phyloP scores from a whole-genome alignment of 2,329 filamentous ascomycete genomes.

The Orbilia blumenaviensis region DNA sequence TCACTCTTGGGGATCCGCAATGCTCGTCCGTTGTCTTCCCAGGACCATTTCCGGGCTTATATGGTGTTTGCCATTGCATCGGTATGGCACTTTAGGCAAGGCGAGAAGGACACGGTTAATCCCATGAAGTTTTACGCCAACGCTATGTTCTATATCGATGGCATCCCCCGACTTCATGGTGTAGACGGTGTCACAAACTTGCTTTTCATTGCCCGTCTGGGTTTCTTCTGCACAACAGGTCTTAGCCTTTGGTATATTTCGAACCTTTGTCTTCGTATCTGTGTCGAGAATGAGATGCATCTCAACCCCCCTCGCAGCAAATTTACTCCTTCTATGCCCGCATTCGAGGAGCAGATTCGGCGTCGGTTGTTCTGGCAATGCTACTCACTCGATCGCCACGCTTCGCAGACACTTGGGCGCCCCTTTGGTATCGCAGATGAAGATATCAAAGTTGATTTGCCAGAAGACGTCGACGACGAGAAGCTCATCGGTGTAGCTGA shows the following conservation, averaged over 20 bases:
- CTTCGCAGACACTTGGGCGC: conserved; percentile 61
- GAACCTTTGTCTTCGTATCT: conserved; percentile 51
- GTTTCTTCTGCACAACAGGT: conserved; percentile 53
- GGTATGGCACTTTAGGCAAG: conserved; percentile 51
- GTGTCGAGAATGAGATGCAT: conserved; percentile 53
- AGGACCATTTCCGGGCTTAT: conserved; percentile 49
- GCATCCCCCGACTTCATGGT: conserved; percentile 46
- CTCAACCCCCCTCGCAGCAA: conserved; percentile 47
- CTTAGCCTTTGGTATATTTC: conserved; percentile 53
- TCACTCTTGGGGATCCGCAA: conserved; percentile 48
- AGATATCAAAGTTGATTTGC: conserved; percentile 61
- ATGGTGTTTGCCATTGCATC: conserved; percentile 52
- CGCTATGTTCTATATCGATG: conserved; percentile 54
- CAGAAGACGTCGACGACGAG: conserved; percentile 62
- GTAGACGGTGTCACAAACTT: conserved; percentile 50
- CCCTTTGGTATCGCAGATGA: conserved; percentile 62
- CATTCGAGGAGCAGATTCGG: conserved; percentile 61
- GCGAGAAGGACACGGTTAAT: conserved; percentile 52
- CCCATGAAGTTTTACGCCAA: conserved; percentile 54
- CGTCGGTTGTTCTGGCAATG: conserved; percentile 63
- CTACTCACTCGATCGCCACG: conserved; percentile 63
- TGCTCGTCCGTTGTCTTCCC: conserved; percentile 45
- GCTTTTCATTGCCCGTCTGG: conserved; percentile 51
- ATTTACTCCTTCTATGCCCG: conserved; percentile 42
- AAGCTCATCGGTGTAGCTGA: conserved; percentile 50